Percentiles rank a stretch among this genome's conserved stretches.
Conservation (phyloP, 2,329 filamentous ascomycete genomes). For the Xylariaceae sp. region DNA sequence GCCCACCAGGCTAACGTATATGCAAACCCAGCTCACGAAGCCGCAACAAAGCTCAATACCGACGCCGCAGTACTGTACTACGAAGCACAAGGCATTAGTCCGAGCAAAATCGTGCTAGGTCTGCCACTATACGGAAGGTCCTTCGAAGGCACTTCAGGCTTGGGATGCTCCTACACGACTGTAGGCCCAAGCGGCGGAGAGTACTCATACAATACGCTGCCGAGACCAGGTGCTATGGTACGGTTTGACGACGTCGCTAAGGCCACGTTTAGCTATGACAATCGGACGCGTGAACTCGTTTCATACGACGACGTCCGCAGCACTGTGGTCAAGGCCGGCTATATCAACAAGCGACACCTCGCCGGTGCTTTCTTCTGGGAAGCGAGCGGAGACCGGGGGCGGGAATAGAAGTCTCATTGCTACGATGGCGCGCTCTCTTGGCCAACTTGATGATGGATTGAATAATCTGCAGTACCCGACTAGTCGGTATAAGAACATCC, state of each 20-base stretch:
- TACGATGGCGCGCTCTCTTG: constrained; percentile 44
- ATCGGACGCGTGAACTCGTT: constrained; percentile 56
- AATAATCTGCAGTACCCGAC: constrained; percentile 55
- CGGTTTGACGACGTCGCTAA: constrained; percentile 52
- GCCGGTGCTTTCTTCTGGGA: constrained; percentile 87
- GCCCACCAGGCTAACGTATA: constrained; percentile 71
- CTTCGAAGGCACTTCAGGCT: constrained; percentile 64
- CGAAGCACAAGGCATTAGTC: constrained; percentile 51
- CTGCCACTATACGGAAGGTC: constrained; percentile 78
- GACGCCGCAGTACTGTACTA: constrained; percentile 63
- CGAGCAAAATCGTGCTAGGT: constrained; percentile 67
- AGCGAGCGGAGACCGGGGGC: constrained; percentile 60
- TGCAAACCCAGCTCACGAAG: constrained; percentile 45
- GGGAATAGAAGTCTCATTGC: constrained; percentile 55
- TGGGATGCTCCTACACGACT: constrained; percentile 60
- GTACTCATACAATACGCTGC: constrained; percentile 65
- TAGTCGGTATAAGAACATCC: constrained; percentile 57
- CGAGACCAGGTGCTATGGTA: constrained; percentile 54
- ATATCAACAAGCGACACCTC: constrained; percentile 56
- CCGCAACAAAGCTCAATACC: constrained; percentile 65
- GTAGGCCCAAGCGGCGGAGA: constrained; percentile 58
- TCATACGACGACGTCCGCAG: constrained; percentile 63
- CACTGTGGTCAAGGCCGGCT: constrained; percentile 58
- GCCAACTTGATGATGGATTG: constrained; percentile 43
- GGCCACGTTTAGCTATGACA: constrained; percentile 71